Evolutionary conservation across 139 green algal genomes (phyloP).

Genomic region (Tetraselmis chui): DNA sequence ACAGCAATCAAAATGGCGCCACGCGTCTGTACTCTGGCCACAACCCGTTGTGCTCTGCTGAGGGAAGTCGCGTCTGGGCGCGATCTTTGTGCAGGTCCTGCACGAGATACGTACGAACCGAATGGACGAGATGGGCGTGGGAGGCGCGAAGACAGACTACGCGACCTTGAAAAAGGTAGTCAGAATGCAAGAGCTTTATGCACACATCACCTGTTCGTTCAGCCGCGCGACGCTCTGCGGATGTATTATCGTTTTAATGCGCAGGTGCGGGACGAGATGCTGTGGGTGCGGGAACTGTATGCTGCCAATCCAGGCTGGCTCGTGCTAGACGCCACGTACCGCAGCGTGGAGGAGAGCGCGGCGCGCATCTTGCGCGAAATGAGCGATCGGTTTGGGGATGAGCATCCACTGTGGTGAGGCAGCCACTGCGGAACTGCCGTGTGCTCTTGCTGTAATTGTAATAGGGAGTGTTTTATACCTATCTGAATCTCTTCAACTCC

Average conservation of each 20-base stretch:
- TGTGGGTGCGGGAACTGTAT: conserved; percentile 36
- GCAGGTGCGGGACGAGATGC: conserved; percentile 24
- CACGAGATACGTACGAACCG: conserved; percentile 40
- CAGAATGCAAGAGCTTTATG: background rate
- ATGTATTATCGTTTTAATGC: background rate
- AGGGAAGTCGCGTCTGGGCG: no score
- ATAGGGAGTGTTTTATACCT: no score
- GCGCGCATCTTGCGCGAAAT: conserved; percentile 42
- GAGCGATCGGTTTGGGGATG: conserved; percentile 29
- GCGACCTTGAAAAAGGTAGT: conserved; percentile 28
- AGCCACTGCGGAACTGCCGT: no score
- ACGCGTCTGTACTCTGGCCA: no score
- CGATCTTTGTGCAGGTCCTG: no score
- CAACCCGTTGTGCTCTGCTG: no score
- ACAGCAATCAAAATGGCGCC: no score
- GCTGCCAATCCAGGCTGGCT: conserved; percentile 35
- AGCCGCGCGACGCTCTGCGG: background rate
- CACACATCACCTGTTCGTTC: conserved; percentile 6
- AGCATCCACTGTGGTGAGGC: conserved; percentile 20
- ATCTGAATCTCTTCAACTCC: no score
- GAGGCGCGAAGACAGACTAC: conserved; percentile 21
- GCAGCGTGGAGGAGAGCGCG: conserved; percentile 44
- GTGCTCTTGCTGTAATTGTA: no score
- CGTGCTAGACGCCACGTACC: conserved; percentile 44
- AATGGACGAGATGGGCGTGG: conserved; percentile 35